phyloP scores from a whole-genome alignment of 1,284 basidiomycete genomes.

The Farysia itapuensis region DNA sequence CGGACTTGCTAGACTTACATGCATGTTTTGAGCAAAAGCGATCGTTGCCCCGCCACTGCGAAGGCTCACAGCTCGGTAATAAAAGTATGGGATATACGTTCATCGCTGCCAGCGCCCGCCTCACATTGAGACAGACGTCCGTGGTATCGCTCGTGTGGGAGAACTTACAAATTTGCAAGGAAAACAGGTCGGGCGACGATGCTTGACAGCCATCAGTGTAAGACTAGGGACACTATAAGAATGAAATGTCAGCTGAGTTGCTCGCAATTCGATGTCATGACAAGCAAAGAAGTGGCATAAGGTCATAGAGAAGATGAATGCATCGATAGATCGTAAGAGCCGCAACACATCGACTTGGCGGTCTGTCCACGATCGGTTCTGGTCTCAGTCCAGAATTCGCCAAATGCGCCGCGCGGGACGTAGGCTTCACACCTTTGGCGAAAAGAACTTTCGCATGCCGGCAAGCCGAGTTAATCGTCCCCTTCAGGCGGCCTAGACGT shows the following conservation, averaged over 20 bases:
- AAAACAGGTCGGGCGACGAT: not conserved
- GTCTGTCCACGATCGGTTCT: not conserved
- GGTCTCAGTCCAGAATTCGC: too few species aligned
- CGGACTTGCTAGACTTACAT: constrained; percentile 11
- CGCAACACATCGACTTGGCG: constrained; percentile 17
- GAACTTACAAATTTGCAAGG: not conserved
- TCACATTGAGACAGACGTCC: too few species aligned
- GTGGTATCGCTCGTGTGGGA: too few species aligned
- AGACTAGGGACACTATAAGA: too few species aligned
- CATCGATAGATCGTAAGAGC: constrained; percentile 38
- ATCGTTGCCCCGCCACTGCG: constrained; percentile 45
- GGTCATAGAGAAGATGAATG: constrained; percentile 46
- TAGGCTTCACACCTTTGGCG: constrained; percentile 30
- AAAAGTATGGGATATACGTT: constrained; percentile 43
- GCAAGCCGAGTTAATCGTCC: constrained; percentile 34
- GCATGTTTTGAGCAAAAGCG: constrained; percentile 43
- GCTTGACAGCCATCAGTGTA: not conserved
- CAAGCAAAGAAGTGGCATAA: constrained; percentile 1
- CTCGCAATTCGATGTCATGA: not conserved
- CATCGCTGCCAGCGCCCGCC: constrained; percentile 10
- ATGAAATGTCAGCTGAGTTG: not conserved
- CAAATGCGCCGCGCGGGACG: constrained; percentile 21
- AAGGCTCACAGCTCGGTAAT: constrained; percentile 42
- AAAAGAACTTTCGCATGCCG: constrained; percentile 36
- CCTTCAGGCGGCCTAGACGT: constrained; percentile 26